Base-by-base conservation (phyloP, 495 filamentous ascomycete genomes). In the Aspergillus steynii region DNA sequence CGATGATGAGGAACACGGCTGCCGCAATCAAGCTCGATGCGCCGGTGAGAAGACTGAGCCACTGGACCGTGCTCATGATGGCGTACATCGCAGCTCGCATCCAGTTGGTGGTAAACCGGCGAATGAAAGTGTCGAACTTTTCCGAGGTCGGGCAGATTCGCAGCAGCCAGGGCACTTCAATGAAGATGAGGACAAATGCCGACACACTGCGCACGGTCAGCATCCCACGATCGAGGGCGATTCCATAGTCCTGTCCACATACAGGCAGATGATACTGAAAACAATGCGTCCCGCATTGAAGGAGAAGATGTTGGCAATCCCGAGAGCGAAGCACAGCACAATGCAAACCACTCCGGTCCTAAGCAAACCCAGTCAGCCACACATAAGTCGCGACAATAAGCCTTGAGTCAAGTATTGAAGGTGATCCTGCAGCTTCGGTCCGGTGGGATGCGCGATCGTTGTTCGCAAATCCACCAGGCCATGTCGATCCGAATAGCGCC, bases 291-390 rank as follows among this genome's bases (percentile, higher is more conserved):
- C 68, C 53, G 80, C 65, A 62, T 78, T 74, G 51, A 88, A 71
- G 54, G 86, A 77, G 79, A 96, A 89, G 74, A 96, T 86, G 80
- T 96, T 95, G 68, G 94, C 90, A 66, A 99, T 91, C 46, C 96
- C 96, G 25, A 97, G 82, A 20, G 95, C 96, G 68, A 98, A 88
- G 84, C 95, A 97, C 57, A 99, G 85, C 67, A 99, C 81, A 74
- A 99, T 96, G 77, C 89, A 92, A 47, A 98, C 70, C 61, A 99
- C 91, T 59, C 96, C 95, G 61, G 92, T 90, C 96, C 95, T 99
- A 72, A 57, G 26, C 31, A 57, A n/a, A 56, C 8, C 45, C 45
- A 45, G 52, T 57, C 49, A 62, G 42, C 55, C 51, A 55, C 55
- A 34, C 47, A 29, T 56, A 27, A 20, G 59, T 50, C 47, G 42